Evolutionary conservation across 1,284 basidiomycete species (phyloP).

Genomic region (Fomitopsis palustris): DNA sequence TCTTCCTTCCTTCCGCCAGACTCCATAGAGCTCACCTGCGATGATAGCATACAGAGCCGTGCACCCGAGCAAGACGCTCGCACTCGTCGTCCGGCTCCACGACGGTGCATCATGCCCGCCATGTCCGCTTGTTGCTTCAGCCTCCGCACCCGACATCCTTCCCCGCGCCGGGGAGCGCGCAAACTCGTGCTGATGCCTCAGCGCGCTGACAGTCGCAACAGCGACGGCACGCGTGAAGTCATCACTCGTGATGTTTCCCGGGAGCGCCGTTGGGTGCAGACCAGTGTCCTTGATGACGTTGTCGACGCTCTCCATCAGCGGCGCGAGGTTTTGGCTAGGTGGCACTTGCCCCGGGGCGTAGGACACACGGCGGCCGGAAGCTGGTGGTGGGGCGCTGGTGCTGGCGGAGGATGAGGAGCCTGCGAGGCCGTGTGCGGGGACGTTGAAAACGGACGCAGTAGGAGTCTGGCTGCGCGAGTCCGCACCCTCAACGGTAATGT

Average conservation of each 20-base stretch:
- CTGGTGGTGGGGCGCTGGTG: conserved; percentile 18
- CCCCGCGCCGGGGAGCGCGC: conserved; percentile 43
- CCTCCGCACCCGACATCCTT: conserved; percentile 31
- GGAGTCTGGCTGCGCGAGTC: conserved; percentile 40
- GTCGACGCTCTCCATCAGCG: conserved; percentile 77
- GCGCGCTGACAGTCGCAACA: conserved; percentile 83
- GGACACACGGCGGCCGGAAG: conserved; percentile 40
- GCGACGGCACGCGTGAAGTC: conserved; percentile 91
- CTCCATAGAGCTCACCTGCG: conserved; percentile 62
- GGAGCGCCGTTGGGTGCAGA: conserved; percentile 53
- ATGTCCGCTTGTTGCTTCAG: conserved; percentile 52
- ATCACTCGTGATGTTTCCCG: conserved; percentile 72
- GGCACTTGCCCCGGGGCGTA: conserved; percentile 45
- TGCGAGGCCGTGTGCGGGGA: conserved; percentile 3
- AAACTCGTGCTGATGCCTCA: conserved; percentile 70
- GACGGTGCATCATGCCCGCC: conserved; percentile 95
- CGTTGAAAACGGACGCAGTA: not conserved
- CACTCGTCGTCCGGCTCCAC: conserved; percentile 86
- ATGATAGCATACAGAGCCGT: conserved; percentile 95
- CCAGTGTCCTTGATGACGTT: conserved; percentile 66
- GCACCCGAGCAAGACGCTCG: conserved; percentile 84
- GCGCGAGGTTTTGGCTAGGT: conserved; percentile 43
- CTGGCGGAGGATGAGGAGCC: conserved; percentile 12
- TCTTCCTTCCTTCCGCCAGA: not conserved
- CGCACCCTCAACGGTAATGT: conserved; percentile 29